These are phyloP conservation scores for Trametes sp. DNA, from an alignment of 1,284 basidiomycete genomes.

Conservation along the genomic window DNA sequence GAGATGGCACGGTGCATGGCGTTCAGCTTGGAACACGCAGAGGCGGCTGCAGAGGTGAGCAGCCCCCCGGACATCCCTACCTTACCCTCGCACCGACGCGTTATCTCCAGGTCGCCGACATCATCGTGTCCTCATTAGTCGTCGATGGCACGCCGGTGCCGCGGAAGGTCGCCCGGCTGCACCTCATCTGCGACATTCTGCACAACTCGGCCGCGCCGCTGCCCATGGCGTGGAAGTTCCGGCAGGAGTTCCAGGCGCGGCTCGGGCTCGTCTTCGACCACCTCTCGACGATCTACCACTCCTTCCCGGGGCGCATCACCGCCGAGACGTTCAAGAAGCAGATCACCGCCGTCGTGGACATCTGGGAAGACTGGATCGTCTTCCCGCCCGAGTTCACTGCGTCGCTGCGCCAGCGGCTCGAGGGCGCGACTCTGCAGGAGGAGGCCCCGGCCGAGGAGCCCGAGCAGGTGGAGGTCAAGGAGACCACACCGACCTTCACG, in stretches of 20 bases:
- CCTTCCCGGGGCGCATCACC: conserved; percentile 91
- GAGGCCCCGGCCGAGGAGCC: conserved; percentile 43
- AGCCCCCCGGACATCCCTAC: background rate
- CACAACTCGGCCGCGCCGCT: conserved; percentile 93
- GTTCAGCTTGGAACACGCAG: conserved; percentile 94
- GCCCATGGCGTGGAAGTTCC: conserved; percentile 93
- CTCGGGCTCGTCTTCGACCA: conserved; percentile 93
- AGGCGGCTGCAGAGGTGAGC: conserved; percentile 88
- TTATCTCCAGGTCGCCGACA: conserved; percentile 75
- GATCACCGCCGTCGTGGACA: conserved; percentile 83
- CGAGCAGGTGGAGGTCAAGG: conserved; percentile 39
- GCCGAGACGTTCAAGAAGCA: conserved; percentile 94
- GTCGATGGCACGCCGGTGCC: conserved; percentile 93
- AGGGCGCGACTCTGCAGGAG: conserved; percentile 57
- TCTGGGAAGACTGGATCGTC: conserved; percentile 98
- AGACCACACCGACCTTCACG: conserved; percentile 45
- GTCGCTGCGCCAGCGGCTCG: conserved; percentile 74
- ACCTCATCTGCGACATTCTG: conserved; percentile 96
- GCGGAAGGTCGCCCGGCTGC: conserved; percentile 93
- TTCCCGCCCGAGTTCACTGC: conserved; percentile 86
- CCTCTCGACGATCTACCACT: conserved; percentile 90
- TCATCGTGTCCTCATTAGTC: conserved; percentile 84
- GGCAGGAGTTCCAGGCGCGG: conserved; percentile 88
- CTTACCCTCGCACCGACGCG: conserved; percentile 17
- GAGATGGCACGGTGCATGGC: conserved; percentile 95